These are phyloP conservation scores for Beverwykella pulmonaria DNA, from an alignment of 495 filamentous ascomycete species.

Conservation along the genomic window DNA sequence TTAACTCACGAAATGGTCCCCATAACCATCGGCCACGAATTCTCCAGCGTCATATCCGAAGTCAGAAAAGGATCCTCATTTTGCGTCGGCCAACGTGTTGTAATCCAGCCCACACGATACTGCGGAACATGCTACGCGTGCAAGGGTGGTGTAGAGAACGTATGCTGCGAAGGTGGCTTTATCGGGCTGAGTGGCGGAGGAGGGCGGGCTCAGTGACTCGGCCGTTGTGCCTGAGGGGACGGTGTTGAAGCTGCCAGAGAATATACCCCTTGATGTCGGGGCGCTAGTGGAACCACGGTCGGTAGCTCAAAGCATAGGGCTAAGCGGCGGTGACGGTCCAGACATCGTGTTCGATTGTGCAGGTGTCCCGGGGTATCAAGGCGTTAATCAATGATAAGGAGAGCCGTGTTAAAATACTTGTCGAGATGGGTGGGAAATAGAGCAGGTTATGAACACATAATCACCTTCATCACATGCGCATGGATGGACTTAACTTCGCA, in stretches of 20 bases:
- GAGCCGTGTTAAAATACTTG: slow-evolving; percentile 48
- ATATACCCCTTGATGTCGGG: slow-evolving; percentile 26
- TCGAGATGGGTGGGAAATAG: slow-evolving; percentile 29
- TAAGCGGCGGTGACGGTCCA: slow-evolving; percentile 38
- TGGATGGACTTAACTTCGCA: too few relatives aligned
- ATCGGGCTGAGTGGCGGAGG: slow-evolving; percentile 33
- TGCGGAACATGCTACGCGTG: slow-evolving; percentile 30
- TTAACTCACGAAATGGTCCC: slow-evolving; percentile 27
- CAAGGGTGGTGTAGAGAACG: slow-evolving; percentile 6
- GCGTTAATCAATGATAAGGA: slow-evolving; percentile 46
- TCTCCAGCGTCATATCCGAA: slow-evolving; percentile 28
- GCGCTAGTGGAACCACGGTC: slow-evolving; percentile 36
- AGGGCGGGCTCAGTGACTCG: slow-evolving; percentile 32
- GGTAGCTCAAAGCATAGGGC: slow-evolving; percentile 26
- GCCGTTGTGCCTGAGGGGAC: slow-evolving; percentile 21
- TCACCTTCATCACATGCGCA: too few relatives aligned
- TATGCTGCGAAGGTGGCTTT: slow-evolving; percentile 31
- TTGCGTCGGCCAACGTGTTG: slow-evolving; percentile 27
- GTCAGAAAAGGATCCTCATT: slow-evolving; percentile 19
- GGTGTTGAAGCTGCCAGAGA: slow-evolving; percentile 22
- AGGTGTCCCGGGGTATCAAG: slow-evolving; percentile 43
- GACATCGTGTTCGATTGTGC: slow-evolving; percentile 47
- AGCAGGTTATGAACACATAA: neutral
- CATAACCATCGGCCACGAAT: slow-evolving; percentile 35
- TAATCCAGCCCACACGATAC: slow-evolving; percentile 32